Base-by-base conservation (phyloP, 2,329 filamentous ascomycete species). In the Alternaria solani region DNA sequence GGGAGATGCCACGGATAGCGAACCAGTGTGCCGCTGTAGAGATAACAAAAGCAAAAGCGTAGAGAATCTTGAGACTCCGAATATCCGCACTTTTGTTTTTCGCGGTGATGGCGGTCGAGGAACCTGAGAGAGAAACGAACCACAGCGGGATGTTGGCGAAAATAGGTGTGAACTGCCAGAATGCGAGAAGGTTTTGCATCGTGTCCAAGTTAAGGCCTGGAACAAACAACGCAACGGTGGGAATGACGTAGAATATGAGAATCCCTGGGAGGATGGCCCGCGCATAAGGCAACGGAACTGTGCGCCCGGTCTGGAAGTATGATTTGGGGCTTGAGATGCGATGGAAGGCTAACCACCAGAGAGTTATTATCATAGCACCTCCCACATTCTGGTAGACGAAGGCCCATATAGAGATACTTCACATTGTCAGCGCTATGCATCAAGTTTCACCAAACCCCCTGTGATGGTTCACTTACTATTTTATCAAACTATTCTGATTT, bases 301-400 rank as follows among this genome's bases (percentile, higher is more conserved):
- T 47, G 12, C 66, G 63, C 30, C 66, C 66, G 26, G 52, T 52
- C 18, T 55, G n/a, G 41, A 60, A 69, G 44, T 69, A 67, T 2
- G 61, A 57, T 18, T 58, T 66, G 2, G 55, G 52, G 4, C 48
- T 56, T 25, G 66, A 66, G 16, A 55, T 7, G 16, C 49, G 49
- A 51, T 66, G 63, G 14, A 64, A 36, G 2, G 63, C 4, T n/a
- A 64, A 26, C 56, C 53, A 61, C 66, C 66, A 69, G 7, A 67
- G 43, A 9, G 62, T 46, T 6, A 69, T 14, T 26, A 69, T 51
- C 18, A 55, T 25, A n/a, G 61, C 61, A 4, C 48, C 63, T 18
- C 64, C 66, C 7, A 69, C 39, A 23, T 66, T 66, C 26, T 69
- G 66, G 20, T 69, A 69, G 2, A 64, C 2, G 11, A 63, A 51